Evolutionary conservation across 2,329 filamentous ascomycete genomes (phyloP).

Genomic region (Neophaeococcomyces aloes): DNA sequence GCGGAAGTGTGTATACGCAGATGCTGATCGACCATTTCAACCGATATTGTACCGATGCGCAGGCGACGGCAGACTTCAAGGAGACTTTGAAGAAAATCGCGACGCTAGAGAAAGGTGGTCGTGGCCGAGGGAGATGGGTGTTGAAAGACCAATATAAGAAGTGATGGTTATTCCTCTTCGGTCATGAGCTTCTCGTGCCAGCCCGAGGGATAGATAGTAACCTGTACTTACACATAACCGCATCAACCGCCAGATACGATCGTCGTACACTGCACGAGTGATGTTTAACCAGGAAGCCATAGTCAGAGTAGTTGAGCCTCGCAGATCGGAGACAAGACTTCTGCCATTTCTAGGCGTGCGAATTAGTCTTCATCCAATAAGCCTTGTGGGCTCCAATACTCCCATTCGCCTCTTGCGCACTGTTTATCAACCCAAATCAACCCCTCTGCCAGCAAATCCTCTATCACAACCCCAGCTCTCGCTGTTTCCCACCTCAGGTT

Average conservation of each 20-base stretch:
- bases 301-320: not conserved
- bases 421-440: slow-evolving; percentile 92
- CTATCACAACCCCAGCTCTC: slow-evolving; percentile 76
- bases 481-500: slow-evolving; percentile 81
- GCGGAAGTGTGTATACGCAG: slow-evolving; percentile 69
- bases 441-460: slow-evolving; percentile 78
- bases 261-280: too few relatives aligned
- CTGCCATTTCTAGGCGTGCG: not conserved
- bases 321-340: not conserved
- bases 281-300: not conserved
- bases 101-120: slow-evolving; percentile 48
- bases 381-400: slow-evolving; percentile 65
- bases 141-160: slow-evolving; percentile 46
- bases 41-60: slow-evolving; percentile 58
- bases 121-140: slow-evolving; percentile 46
- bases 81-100: slow-evolving; percentile 68
- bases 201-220: too few relatives aligned
- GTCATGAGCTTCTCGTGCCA: not conserved
- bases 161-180: slow-evolving; percentile 6
- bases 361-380: slow-evolving; percentile 33
- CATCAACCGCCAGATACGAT: too few relatives aligned
- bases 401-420: slow-evolving; percentile 56
- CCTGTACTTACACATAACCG: too few relatives aligned
- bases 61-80: slow-evolving; percentile 70
- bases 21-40: slow-evolving; percentile 87